Evolutionary conservation across 192 early-diverging fungal genomes (phyloP).

Genomic region (Coemansia sp.): DNA sequence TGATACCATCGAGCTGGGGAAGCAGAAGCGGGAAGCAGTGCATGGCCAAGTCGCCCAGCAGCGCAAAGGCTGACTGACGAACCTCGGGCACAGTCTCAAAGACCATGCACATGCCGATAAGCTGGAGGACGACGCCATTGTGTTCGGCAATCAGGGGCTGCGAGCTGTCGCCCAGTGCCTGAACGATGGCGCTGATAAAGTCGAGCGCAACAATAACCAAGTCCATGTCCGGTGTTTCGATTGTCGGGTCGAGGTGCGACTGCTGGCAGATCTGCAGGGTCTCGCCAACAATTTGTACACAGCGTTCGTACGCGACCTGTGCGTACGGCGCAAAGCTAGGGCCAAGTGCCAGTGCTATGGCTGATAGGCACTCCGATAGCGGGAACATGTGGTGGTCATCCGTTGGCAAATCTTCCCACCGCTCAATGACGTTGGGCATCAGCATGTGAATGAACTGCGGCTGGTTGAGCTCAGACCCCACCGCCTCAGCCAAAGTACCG

Average conservation of each 20-base stretch:
- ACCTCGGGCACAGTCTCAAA: conserved; percentile 73
- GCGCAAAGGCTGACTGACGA: conserved; percentile 92
- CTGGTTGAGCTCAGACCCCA: conserved; percentile 78
- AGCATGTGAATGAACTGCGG: conserved; percentile 79
- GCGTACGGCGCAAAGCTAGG: conserved; percentile 85
- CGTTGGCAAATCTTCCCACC: conserved; percentile 81
- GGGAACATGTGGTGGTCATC: conserved; percentile 94
- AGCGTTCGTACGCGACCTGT: conserved; percentile 82
- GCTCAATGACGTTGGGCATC: conserved; percentile 84
- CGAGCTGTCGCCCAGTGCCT: conserved; percentile 79
- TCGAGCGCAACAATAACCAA: conserved; percentile 96
- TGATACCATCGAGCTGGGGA: conserved; percentile 77
- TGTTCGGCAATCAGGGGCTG: conserved; percentile 74
- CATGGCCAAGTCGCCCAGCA: conserved; percentile 97
- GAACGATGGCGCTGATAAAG: conserved; percentile 89
- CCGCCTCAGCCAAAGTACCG: conserved; percentile 95
- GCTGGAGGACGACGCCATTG: conserved; percentile 70
- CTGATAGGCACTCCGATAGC: conserved; percentile 88
- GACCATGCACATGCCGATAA: conserved; percentile 82
- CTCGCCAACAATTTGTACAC: conserved; percentile 82
- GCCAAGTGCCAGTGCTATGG: conserved; percentile 85
- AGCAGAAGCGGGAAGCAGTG: conserved; percentile 79
- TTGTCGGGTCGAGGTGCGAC: conserved; percentile 53
- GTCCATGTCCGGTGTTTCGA: conserved; percentile 83
- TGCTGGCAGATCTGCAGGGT: conserved; percentile 72